Percentiles rank a stretch among this genome's conserved stretches.
These are phyloP conservation scores for Tausonia pullulans DNA, from an alignment of 1,284 basidiomycete genomes.

Conservation along the genomic window DNA sequence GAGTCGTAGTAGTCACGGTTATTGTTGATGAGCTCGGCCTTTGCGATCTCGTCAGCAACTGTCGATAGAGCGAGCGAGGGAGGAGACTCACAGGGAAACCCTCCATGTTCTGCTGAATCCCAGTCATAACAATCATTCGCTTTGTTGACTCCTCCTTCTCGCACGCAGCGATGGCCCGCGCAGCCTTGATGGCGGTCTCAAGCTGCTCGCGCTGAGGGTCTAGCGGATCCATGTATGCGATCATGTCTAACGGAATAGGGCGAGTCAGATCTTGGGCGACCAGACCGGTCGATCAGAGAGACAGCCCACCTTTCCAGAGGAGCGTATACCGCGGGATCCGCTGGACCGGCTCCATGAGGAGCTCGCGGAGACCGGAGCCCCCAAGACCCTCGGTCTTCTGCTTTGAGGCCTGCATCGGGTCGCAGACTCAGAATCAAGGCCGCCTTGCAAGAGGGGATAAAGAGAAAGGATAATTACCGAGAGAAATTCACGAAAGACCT, in stretches of 20 bases:
- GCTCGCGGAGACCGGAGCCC: conserved; percentile 81
- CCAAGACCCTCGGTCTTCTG: conserved; percentile 68
- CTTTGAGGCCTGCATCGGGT: conserved; percentile 58
- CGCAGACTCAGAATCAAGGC: neutral
- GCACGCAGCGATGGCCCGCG: conserved; percentile 81
- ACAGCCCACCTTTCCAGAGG: conserved; percentile 56
- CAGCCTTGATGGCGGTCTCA: conserved; percentile 73
- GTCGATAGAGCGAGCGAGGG: neutral
- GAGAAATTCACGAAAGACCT: conserved; percentile 65
- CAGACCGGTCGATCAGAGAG: neutral
- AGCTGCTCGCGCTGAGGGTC: conserved; percentile 72
- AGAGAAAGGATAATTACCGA: conserved; percentile 48
- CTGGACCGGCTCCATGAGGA: conserved; percentile 99
- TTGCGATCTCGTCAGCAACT: neutral
- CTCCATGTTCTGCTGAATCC: conserved; percentile 72
- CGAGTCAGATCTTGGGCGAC: conserved; percentile 6
- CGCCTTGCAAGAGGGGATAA: conserved; percentile 9
- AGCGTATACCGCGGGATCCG: conserved; percentile 92
- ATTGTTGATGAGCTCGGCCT: conserved; percentile 68
- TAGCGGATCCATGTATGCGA: conserved; percentile 66
- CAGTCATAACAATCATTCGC: conserved; percentile 78
- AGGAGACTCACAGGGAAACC: conserved; percentile 57
- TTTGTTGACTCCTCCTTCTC: conserved; percentile 87
- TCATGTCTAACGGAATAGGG: conserved; percentile 44
- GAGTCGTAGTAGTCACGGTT: conserved; percentile 82